Base-by-base conservation (phyloP, 805 yeast species). In the Saturnispora serradocipensis region DNA sequence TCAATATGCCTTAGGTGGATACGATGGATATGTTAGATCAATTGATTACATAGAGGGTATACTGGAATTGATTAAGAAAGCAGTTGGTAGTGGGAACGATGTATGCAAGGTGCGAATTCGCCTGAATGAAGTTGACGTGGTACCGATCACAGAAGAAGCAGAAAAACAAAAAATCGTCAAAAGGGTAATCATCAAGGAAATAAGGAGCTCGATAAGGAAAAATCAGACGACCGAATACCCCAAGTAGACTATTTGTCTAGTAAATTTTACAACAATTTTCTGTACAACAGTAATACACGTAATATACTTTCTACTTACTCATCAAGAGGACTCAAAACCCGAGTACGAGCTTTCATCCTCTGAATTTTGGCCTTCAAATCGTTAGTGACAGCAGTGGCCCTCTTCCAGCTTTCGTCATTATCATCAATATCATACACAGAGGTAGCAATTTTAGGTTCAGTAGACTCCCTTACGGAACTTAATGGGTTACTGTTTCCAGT, bases 341-440 rank as follows among this genome's bases (percentile, higher is more conserved):
- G 56, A 3, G 66, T 54, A 45, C 84, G 73, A 11, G 87, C 87
- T 62, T 86, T 86, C 96, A 89, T 88, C 66, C 84, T 83, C 66
- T 87, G 95, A 44, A 89, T 89, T 59, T 97, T 72, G 0, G 89
- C 95, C 64, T 84, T 86, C 61, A 89, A 76, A 65, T 86, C 91
- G 3, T 81, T 78, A 0, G 97, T 89, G 11, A 88, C 95, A 59
- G 86, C 95, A 0, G 93, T 90, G 0, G 97, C 96, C 46, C 91
- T 77, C 58, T 77, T 80, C 97, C 97, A 89, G 58, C 86, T 82
- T 53, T 83, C 89, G 53, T 78, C 86, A 45, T 74, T 73, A 42
- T 68, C 67, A 52, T 72, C 78, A 32, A 67, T 58, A 43, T 68
- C 75, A 46, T 63, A 63, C 4, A 65, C 48, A 2, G 62, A 54